Evolutionary conservation across 2,329 filamentous ascomycete species (phyloP).

Genomic region (Colletotrichum cuscutae): DNA sequence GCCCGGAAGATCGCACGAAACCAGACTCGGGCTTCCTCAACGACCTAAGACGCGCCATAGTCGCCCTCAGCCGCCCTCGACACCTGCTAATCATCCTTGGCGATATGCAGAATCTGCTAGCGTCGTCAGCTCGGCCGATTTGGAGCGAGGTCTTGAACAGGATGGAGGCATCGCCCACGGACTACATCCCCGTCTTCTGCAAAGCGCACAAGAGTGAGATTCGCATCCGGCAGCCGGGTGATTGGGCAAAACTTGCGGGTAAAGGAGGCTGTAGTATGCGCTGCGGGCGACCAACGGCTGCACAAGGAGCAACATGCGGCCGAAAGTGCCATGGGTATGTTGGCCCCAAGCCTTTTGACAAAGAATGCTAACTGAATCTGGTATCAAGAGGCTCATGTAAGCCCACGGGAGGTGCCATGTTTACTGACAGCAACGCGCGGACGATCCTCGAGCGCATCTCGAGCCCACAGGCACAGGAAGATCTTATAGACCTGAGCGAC

Average conservation of each 20-base stretch:
- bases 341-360: neutral
- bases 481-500: neutral
- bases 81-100: constrained; percentile 88
- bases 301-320: neutral
- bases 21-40: constrained; percentile 76
- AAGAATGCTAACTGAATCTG: neutral
- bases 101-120: constrained; percentile 66
- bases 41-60: constrained; percentile 67
- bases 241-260: constrained; percentile 55
- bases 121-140: constrained; percentile 43
- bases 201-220: constrained; percentile 64
- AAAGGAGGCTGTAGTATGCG: neutral
- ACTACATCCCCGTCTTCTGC: constrained; percentile 72
- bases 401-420: too few species aligned
- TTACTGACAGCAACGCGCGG: neutral
- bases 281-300: neutral
- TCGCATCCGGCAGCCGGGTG: constrained; percentile 60
- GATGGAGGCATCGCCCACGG: constrained; percentile 48
- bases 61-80: constrained; percentile 75
- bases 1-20: constrained; percentile 58
- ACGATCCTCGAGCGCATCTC: neutral
- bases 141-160: constrained; percentile 62
- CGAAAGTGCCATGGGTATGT: neutral
- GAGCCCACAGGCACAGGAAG: neutral
- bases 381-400: neutral